Base-by-base conservation (phyloP, 495 filamentous ascomycete species). In the Neurospora sp. region DNA sequence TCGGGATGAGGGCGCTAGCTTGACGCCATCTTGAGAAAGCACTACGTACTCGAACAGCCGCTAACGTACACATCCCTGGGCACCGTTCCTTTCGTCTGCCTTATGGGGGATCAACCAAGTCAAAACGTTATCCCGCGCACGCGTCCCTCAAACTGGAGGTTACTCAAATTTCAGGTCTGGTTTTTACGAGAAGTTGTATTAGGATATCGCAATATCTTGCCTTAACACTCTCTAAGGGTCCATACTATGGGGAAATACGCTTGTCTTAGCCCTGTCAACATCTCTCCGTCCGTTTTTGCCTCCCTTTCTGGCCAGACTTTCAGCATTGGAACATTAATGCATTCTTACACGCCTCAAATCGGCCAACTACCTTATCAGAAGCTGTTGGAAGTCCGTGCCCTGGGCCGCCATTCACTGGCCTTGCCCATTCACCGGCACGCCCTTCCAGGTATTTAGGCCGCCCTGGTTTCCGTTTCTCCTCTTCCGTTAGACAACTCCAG, bases 1-100 rank as follows among this genome's bases (percentile, higher is more conserved):
- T 69, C 39, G 27, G 27, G 10, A 73, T 62, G 40, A 75, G 39
- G 18, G 39, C 48, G 20, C 74, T 71, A 39, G 46, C 73, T 35
- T 62, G 12, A 62, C 14, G 54, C 54, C 54, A 35, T 70, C 69
- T 46, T 8, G 73, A 69, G 39, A 72, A 12, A 5, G 27, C 40
- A 38, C 42, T 42, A 40, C 62, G 70, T 42, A 76, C 62, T 31
- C 70, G 42, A 27, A 70, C 44, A 37, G 41, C 59, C n/a, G 75
- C 72, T 66, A 70, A 72, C 40, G 31, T 74, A 23, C 62, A 11
- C 6, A 62, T 31, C 12, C 23, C 27, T 62, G 12, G 27, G 14
- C 54, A 62, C 12, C 14, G 12, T 62, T 62, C 54, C 54, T 35
- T 31, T 62, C 23, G 20, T 62, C 54, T 62, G 54, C 12, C 23